Base-by-base conservation (phyloP, 768 basidiomycete species). In the Lentinula lateritia region DNA sequence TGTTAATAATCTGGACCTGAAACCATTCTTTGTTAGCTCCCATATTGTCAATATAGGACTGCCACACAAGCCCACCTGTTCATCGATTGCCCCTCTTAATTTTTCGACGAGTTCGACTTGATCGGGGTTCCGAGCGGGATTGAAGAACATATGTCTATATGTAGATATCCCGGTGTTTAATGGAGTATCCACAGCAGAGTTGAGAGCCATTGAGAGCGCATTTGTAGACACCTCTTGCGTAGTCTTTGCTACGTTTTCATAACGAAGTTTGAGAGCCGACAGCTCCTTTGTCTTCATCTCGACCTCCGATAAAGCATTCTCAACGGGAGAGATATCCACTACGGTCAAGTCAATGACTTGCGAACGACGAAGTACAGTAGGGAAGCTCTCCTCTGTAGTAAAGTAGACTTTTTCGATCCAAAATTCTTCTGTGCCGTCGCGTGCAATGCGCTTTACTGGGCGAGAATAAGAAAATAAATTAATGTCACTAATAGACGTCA, bases 371-470 rank as follows among this genome's bases (percentile, higher is more conserved):
- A 98, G 82, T 2, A 98, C 90, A 0, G 94, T 95, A 0, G 96
- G 96, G 75, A 95, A 95, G 3, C 85, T 81, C 66, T 93, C 90
- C 72, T 95, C 92, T 0, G 92, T 94, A 3, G 87, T 90, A 69
- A 85, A 89, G 67, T 84, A 87, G 0, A 90, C 93, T 76, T 96
- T 98, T 71, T 97, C 95, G 0, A 88, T 74, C 94, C 94, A 97
- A 1, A 82, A 72, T 70, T 92, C 90, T 70, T 91, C 88, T 34
- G 75, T 77, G 7, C 86, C 86, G 65, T 91, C 87, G 32, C 83
- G 78, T 57, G 79, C 82, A 8, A 77, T 70, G 70, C 87, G 92
- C 60, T 83, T 81, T 48, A 90, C 75, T 36, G 87, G 86, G 5
- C 91, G 82, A 1, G 83, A 84, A 56, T 84, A 89, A 58, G 89